These are phyloP conservation scores for Plantago coronopus DNA, from an alignment of 305 asterid species.

Conservation along the genomic window DNA sequence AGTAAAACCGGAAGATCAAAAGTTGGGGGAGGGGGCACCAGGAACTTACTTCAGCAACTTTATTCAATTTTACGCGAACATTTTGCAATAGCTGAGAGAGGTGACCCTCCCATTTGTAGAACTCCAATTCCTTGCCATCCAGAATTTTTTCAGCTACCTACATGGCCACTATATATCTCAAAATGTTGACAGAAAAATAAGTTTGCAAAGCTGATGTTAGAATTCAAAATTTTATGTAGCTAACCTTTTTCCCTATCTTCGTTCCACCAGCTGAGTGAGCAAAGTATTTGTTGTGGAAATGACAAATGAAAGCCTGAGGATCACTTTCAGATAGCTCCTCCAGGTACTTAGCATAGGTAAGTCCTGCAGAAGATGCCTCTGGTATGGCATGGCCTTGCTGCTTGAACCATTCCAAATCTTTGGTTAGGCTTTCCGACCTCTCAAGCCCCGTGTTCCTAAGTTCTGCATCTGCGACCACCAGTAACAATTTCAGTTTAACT, in stretches of 20 bases:
- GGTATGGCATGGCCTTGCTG: conserved; percentile 74
- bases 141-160: conserved; percentile 84
- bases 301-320: conserved; percentile 90
- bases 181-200: neutral
- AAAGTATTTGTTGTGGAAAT: conserved; percentile 87
- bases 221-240: conserved; percentile 4
- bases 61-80: conserved; percentile 78
- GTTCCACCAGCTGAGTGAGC: conserved; percentile 98
- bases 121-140: conserved; percentile 72
- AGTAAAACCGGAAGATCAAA: neutral
- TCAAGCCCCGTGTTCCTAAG: conserved; percentile 90
- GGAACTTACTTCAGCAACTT: conserved; percentile 68
- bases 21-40: neutral
- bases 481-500: neutral
- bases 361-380: conserved; percentile 74
- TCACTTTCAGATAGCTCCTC: conserved; percentile 68
- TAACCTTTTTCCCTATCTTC: conserved; percentile 96
- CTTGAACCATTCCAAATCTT: conserved; percentile 88
- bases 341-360: conserved; percentile 54
- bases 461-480: conserved; percentile 62
- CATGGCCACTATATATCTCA: neutral
- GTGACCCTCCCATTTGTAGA: conserved; percentile 94
- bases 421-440: conserved; percentile 70
- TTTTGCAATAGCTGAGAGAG: conserved; percentile 72
- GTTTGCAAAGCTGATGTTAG: neutral